Evolutionary conservation across 257 asterid species (phyloP), one percentile per base, ranked within the genome.

Genomic region (Voacanga thouarsii): DNA sequence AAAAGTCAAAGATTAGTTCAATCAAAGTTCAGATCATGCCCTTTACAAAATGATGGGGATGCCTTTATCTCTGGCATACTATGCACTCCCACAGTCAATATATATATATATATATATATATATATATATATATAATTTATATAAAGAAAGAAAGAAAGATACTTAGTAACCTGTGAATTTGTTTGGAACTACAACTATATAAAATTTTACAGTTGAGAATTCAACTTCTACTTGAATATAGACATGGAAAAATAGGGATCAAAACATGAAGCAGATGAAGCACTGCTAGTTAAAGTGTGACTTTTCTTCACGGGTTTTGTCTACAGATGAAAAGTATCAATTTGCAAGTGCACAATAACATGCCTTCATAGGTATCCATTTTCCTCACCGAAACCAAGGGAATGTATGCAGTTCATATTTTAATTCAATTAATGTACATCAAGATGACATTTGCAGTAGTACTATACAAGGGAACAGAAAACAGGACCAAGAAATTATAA

Each of bases 51-150:
- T 65, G 39, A 92, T 87, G 71, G 97, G 92, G 49, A 92, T 90
- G 53, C 89, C 94, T 47, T 83, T 82, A 7, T 84, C 88, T 66
- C 93, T 91, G 9, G 97, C 97, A 83, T 59, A 94, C 72, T 85
- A 81, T 3, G 97, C 98, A 82, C 97, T 97, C 80, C 98, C 98
- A 86, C 96, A 92, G 79, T 91, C 98, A 33, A 18, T 18, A 37
- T n/a, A n/a, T n/a, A n/a, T n/a, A n/a, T n/a, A n/a, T n/a, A n/a
- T n/a, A n/a, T n/a, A n/a, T n/a, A n/a, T n/a, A n/a, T n/a, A n/a
- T n/a, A n/a, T n/a, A n/a, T n/a, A n/a, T n/a, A n/a, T n/a, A n/a
- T n/a, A n/a, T n/a, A n/a, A n/a, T n/a, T n/a, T n/a, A n/a, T n/a
- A n/a, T n/a, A n/a, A n/a, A n/a, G n/a, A n/a, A n/a, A n/a, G n/a